Percentiles rank a stretch among this genome's conserved stretches.
These are phyloP conservation scores for Dendrobium chrysotoxum DNA, from an alignment of 106 monocot species.

Conservation along the genomic window DNA sequence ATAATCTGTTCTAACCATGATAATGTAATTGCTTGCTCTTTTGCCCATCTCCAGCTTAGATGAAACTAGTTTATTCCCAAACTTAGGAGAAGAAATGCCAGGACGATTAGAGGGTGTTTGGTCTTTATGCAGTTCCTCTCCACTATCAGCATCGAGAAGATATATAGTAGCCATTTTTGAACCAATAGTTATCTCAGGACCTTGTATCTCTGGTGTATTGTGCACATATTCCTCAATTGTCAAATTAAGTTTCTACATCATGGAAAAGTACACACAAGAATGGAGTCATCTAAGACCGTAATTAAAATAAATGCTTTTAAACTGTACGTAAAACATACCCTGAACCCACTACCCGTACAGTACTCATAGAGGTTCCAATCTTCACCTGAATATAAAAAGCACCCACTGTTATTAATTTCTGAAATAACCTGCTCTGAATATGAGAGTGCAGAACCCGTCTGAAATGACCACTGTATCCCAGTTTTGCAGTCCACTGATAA, in stretches of 20 bases:
- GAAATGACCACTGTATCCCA: constrained; percentile 15
- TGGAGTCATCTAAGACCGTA: not conserved
- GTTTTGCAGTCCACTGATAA: constrained; percentile 16
- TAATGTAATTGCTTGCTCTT: constrained; percentile 16
- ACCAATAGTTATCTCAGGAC: constrained; percentile 44
- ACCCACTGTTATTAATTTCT: constrained; percentile 13
- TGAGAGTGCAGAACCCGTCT: constrained; percentile 26
- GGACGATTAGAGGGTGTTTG: constrained; percentile 21
- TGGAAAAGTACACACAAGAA: constrained; percentile 5
- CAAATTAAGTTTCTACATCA: constrained; percentile 41
- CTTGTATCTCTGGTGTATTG: constrained; percentile 35
- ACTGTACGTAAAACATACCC: constrained; percentile 22
- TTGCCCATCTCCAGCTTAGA: constrained; percentile 16
- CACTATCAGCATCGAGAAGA: constrained; percentile 48
- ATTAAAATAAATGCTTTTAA: constrained; percentile 2
- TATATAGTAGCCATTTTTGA: constrained; percentile 61
- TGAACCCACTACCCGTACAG: constrained; percentile 17
- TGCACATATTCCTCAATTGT: constrained; percentile 69
- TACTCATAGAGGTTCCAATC: constrained; percentile 27
- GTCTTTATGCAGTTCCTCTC: constrained; percentile 47
- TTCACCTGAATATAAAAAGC: constrained; percentile 22
- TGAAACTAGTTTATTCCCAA: constrained; percentile 40
- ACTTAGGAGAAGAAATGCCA: constrained; percentile 12
- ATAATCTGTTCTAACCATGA: constrained; percentile 69
- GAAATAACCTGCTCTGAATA: constrained; percentile 25